Evolutionary conservation across 345 rosid genomes (phyloP).

Genomic region (Physaria fendleri): DNA sequence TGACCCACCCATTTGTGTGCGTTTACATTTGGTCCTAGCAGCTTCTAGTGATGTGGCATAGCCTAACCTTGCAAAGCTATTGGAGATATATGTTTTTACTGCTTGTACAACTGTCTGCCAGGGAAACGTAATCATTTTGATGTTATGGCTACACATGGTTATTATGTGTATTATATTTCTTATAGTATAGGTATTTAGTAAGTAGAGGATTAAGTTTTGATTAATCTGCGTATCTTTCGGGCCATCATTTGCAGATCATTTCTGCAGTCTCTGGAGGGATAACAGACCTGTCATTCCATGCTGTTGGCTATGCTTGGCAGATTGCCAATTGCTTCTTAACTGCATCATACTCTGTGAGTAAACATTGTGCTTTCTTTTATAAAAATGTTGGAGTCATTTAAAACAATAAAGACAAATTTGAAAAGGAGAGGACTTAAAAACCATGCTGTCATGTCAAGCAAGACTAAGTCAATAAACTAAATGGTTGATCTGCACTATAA

Average conservation of each 20-base stretch:
- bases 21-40: background rate
- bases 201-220: background rate
- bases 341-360: slow-evolving; percentile 92
- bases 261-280: slow-evolving; percentile 97
- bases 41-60: background rate
- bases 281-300: slow-evolving; percentile 85
- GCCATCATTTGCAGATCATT: slow-evolving; percentile 49
- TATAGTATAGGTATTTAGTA: background rate
- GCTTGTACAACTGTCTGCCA: background rate
- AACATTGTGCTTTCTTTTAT: background rate
- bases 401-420: slow-evolving; percentile 1
- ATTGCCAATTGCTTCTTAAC: slow-evolving; percentile 82
- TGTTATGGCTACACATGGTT: background rate
- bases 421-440: background rate
- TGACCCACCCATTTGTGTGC: background rate
- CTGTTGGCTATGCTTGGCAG: slow-evolving; percentile 95
- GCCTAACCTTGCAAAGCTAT: background rate
- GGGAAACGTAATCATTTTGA: background rate
- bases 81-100: background rate
- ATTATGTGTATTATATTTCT: background rate
- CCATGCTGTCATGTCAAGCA: background rate
- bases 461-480: background rate
- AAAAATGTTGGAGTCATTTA: background rate
- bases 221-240: background rate
- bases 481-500: background rate